Conservation (phyloP, 179 eudicot genomes). For the Corrigiola litoralis region DNA sequence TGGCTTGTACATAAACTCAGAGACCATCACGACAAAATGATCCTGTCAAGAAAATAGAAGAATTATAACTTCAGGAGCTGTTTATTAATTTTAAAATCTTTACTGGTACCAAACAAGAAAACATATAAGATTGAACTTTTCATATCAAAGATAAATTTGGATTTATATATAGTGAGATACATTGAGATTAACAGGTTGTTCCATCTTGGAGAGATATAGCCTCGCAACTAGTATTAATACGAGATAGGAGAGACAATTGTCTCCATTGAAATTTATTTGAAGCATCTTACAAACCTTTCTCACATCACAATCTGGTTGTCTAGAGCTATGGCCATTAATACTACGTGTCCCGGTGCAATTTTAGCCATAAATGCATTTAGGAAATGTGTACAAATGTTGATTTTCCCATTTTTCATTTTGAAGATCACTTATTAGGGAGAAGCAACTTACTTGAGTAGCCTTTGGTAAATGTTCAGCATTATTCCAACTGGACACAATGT, state of each 20-base stretch:
- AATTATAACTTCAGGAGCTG: background rate
- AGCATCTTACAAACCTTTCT: background rate
- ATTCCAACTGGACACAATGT: slow-evolving; percentile 85
- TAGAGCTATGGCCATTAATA: background rate
- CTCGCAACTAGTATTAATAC: too few species aligned
- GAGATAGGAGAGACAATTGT: too few species aligned
- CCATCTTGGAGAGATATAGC: too few species aligned
- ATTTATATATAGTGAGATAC: too few species aligned
- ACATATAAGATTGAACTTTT: background rate
- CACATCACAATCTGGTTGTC: background rate
- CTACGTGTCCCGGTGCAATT: too few species aligned
- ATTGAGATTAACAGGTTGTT: too few species aligned
- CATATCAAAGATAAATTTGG: background rate
- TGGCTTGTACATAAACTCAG: slow-evolving; percentile 84
- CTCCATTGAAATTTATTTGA: background rate
- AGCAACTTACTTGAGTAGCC: slow-evolving; percentile 53
- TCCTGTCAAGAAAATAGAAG: slow-evolving; percentile 44
- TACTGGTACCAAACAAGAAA: background rate
- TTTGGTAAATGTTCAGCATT: slow-evolving; percentile 81
- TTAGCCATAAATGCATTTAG: too few species aligned
- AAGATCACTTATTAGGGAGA: background rate
- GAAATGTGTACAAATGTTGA: too few species aligned
- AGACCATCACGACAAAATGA: slow-evolving; percentile 68
- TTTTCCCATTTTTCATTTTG: background rate
- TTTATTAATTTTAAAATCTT: background rate